phyloP scores from a whole-genome alignment of 2,329 filamentous ascomycete species.

The Basipetospora sp. region DNA sequence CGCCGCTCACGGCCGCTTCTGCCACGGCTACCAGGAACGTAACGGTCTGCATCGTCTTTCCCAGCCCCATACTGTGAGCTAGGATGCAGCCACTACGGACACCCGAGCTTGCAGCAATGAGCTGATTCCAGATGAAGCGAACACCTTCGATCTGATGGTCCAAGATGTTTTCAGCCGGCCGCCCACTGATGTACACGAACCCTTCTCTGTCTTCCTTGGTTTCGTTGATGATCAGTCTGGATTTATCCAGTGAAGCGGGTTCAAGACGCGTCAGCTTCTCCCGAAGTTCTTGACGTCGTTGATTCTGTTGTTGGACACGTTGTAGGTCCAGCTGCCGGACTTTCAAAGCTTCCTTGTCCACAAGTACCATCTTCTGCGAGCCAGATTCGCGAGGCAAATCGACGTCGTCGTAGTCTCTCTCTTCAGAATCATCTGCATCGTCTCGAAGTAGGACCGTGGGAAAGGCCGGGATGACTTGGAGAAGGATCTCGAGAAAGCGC shows the following conservation, averaged over 20 bases:
- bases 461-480: slow-evolving; percentile 1
- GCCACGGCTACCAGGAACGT: slow-evolving; percentile 64
- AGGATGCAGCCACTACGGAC: slow-evolving; percentile 61
- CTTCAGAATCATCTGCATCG: neutral
- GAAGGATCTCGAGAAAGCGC: neutral
- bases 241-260: slow-evolving; percentile 28
- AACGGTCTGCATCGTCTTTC: slow-evolving; percentile 86
- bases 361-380: neutral
- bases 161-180: slow-evolving; percentile 55
- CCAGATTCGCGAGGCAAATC: no score
- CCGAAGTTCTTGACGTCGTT: slow-evolving; percentile 33
- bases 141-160: slow-evolving; percentile 69
- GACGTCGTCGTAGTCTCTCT: neutral
- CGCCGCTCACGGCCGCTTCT: slow-evolving; percentile 45
- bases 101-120: slow-evolving; percentile 42
- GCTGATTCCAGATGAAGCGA: slow-evolving; percentile 76
- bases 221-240: slow-evolving; percentile 50
- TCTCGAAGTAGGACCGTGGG: neutral
- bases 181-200: slow-evolving; percentile 48
- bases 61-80: slow-evolving; percentile 81
- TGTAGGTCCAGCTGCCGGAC: slow-evolving; percentile 36
- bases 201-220: slow-evolving; percentile 44
- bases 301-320: slow-evolving; percentile 39
- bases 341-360: neutral
- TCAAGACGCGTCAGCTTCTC: slow-evolving; percentile 29